Evolutionary conservation across 2,329 filamentous ascomycete genomes (phyloP).

Genomic region (Coniochaeta ligniaria): DNA sequence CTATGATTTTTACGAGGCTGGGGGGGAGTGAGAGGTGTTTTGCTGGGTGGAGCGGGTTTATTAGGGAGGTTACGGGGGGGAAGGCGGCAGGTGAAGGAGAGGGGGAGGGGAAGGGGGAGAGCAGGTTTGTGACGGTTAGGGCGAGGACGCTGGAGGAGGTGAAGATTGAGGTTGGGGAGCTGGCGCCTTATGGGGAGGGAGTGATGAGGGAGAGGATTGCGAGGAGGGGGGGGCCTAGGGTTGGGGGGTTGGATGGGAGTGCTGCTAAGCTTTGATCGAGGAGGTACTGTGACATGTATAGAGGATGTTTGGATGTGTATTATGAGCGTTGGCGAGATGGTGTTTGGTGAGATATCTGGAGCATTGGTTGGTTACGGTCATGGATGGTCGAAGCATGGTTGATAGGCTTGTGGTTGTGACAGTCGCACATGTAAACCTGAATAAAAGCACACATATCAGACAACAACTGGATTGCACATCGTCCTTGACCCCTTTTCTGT

Average conservation of each 20-base stretch:
- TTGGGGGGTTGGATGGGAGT: background rate
- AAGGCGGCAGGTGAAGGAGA: slow-evolving; percentile 21
- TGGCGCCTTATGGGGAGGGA: slow-evolving; percentile 36
- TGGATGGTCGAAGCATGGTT: no score
- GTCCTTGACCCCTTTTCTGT: no score
- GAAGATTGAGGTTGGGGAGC: slow-evolving; percentile 30
- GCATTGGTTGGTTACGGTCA: no score
- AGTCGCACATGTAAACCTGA: no score
- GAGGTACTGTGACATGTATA: background rate
- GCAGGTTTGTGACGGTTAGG: slow-evolving; percentile 35
- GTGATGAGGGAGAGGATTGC: slow-evolving; percentile 33
- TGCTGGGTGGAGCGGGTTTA: slow-evolving; percentile 49
- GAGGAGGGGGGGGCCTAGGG: slow-evolving; percentile 13
- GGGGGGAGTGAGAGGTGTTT: slow-evolving; percentile 44
- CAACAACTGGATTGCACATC: no score
- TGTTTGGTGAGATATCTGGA: no score
- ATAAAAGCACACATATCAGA: no score
- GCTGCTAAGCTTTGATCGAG: background rate
- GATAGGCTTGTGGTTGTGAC: no score
- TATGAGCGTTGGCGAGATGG: no score
- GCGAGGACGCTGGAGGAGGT: slow-evolving; percentile 45
- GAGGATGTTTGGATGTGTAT: no score
- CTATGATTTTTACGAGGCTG: slow-evolving; percentile 42
- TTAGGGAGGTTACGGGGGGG: slow-evolving; percentile 22
- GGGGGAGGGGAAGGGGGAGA: slow-evolving; percentile 20